Percentiles rank a stretch among this genome's conserved stretches.
phyloP scores from a whole-genome alignment of 129 eudicot species.

The Flaveria trinervia region DNA sequence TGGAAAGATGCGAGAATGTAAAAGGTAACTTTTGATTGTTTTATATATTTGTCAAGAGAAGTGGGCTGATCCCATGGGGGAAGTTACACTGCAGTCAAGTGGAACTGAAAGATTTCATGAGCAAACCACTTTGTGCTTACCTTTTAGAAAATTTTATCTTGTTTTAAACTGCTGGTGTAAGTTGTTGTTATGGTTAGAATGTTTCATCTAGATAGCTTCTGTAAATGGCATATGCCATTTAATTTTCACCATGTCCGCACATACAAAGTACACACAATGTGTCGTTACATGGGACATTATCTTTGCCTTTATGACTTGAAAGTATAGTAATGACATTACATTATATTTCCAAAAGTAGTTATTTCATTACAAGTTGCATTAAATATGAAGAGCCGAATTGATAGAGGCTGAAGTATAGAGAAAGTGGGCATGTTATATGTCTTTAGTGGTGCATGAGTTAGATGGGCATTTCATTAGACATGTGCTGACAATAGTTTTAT shows the following conservation, averaged over 20 bases:
- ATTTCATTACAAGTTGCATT: not conserved
- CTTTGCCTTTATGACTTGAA: not conserved
- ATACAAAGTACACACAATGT: not conserved
- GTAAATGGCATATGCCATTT: too few species aligned
- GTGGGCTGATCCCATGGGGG: not conserved
- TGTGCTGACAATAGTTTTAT: not conserved
- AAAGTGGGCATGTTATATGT: not conserved
- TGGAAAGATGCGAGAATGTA: conserved; percentile 91
- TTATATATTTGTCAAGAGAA: not conserved
- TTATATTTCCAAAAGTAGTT: not conserved
- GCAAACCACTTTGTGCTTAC: conserved; percentile 3
- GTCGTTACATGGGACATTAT: not conserved
- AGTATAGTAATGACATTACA: not conserved
- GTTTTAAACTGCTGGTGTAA: not conserved
- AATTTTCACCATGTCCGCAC: not conserved
- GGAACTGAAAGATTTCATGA: not conserved
- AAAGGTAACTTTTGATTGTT: conserved; percentile 55
- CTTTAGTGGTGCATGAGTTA: not conserved
- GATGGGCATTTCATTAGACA: not conserved
- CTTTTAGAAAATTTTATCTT: not conserved
- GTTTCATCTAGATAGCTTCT: not conserved
- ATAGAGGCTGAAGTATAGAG: conserved; percentile 1
- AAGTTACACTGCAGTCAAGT: not conserved
- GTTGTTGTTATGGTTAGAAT: not conserved
- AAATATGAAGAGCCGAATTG: not conserved